Evolutionary conservation across 495 filamentous ascomycete species (phyloP), one percentile per base, ranked within the genome.

Genomic region (Elasticomyces elasticus): DNA sequence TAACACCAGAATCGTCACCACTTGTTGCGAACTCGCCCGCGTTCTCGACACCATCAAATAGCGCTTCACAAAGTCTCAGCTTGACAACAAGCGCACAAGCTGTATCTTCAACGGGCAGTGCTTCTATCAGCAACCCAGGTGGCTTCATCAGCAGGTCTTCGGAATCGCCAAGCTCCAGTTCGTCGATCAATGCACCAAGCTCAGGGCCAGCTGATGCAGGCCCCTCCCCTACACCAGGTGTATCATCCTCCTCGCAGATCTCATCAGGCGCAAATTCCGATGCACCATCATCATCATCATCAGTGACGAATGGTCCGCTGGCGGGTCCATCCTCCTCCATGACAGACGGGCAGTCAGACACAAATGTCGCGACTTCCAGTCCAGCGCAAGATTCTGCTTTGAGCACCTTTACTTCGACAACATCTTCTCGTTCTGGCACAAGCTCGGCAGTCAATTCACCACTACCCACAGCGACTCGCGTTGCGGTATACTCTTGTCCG

Each of bases 401-500:
- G n/a, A 28, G n/a, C 24, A 30, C 24, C 2, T 28, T 17, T 40
- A 17, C 12, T 17, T 40, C 4, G 15, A 5, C 35, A 12, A 17
- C 13, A 40, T 40, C 35, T n/a, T n/a, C 35, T 17, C 15, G 35
- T 13, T 40, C 35, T 5, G 13, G 35, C 35, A 15, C 48, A 11
- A 50, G 48, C 26, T 28, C 26, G 12, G 27, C 23, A 17, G 30
- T 15, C 30, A 33, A 15, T 17, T 33, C 30, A 17, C 48, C 49
- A 25, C 11, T 52, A 5, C 49, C 49, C 15, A 52, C 49, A 4
- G 49, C 49, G 3, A 52, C 49, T 17, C 13, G 9, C 15, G 37
- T 43, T 12, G 15, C 49, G 27, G n/a, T 52, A 23, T 52, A 42
- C 49, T 52, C 49, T 4, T 52, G 49, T 41, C 49, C 49, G 20